phyloP scores from a whole-genome alignment of 805 yeast genomes.

The Gaillardinia entomophila region DNA sequence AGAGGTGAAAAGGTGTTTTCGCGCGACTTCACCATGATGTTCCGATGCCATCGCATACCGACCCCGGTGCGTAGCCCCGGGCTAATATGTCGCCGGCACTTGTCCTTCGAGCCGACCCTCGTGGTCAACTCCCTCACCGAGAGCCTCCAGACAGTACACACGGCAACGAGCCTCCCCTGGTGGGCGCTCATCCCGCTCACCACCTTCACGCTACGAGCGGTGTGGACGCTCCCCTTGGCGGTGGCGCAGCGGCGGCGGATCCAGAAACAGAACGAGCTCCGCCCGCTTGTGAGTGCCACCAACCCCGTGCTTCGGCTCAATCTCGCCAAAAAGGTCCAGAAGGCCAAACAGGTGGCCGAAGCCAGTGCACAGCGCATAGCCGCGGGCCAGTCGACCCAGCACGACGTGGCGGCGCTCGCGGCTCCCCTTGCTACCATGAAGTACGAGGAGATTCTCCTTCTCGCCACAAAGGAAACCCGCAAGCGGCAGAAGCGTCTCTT shows the following conservation, averaged over 20 bases:
- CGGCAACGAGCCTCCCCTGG: constrained; percentile 71
- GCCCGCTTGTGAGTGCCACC: constrained; percentile 70
- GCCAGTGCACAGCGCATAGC: constrained; percentile 9
- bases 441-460: constrained; percentile 70
- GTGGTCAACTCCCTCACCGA: constrained; percentile 29
- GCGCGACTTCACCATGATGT: too few relatives aligned
- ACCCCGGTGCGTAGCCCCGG: too few relatives aligned
- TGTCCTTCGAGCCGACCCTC: constrained; percentile 26
- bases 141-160: constrained; percentile 44
- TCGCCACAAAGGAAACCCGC: constrained; percentile 73
- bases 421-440: constrained; percentile 42
- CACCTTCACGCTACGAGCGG: constrained; percentile 59
- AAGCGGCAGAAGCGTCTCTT: constrained; percentile 71
- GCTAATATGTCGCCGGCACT: constrained; percentile 8
- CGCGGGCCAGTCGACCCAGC: constrained; percentile 1
- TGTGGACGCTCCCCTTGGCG: constrained; percentile 74
- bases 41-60: too few relatives aligned
- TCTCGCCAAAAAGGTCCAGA: constrained; percentile 44
- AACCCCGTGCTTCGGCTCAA: constrained; percentile 65
- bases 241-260: constrained; percentile 63
- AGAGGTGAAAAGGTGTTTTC: not conserved
- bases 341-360: constrained; percentile 19
- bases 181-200: constrained; percentile 69
- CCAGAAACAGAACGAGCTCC: constrained; percentile 62
- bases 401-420: constrained; percentile 6